Evolutionary conservation across 768 basidiomycete species (phyloP).

Genomic region (Mycena galericulata): DNA sequence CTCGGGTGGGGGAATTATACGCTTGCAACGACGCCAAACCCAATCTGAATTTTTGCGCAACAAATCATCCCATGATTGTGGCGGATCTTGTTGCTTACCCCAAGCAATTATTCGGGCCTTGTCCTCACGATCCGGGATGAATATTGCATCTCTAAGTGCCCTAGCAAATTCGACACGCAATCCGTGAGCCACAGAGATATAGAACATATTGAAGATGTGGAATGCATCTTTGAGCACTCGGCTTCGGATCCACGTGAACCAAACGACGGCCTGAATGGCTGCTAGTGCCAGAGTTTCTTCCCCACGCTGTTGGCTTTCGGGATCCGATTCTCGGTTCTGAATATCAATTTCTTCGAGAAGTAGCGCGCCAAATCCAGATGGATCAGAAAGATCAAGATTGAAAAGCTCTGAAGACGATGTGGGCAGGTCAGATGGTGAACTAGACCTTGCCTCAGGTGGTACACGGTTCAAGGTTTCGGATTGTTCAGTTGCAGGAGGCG

Average conservation of each 20-base stretch:
- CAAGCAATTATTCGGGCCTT: not conserved
- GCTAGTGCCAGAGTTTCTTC: not conserved
- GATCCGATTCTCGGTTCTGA: too few species aligned
- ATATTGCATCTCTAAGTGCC: slow-evolving; percentile 40
- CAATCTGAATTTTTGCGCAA: slow-evolving; percentile 26
- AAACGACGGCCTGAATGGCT: not conserved
- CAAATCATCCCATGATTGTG: slow-evolving; percentile 17
- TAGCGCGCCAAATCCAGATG: too few species aligned
- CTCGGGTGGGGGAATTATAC: slow-evolving; percentile 38
- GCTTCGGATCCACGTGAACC: not conserved
- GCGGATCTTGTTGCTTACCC: not conserved
- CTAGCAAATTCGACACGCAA: slow-evolving; percentile 37
- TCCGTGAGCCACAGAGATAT: slow-evolving; percentile 40
- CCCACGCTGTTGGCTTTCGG: not conserved
- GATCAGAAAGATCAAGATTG: too few species aligned
- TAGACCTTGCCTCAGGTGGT: too few species aligned
- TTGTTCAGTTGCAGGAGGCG: too few species aligned
- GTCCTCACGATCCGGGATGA: slow-evolving; percentile 33
- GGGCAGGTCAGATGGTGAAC: too few species aligned
- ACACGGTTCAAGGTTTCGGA: too few species aligned
- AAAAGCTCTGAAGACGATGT: too few species aligned
- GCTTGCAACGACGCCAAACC: slow-evolving; percentile 36
- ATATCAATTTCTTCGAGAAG: too few species aligned
- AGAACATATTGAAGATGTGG: slow-evolving; percentile 46
- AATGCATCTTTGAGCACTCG: slow-evolving; percentile 45